Percentiles rank a stretch among this genome's conserved stretches.
Conservation (phyloP, 768 basidiomycete species). For the Cyathus striatus region DNA sequence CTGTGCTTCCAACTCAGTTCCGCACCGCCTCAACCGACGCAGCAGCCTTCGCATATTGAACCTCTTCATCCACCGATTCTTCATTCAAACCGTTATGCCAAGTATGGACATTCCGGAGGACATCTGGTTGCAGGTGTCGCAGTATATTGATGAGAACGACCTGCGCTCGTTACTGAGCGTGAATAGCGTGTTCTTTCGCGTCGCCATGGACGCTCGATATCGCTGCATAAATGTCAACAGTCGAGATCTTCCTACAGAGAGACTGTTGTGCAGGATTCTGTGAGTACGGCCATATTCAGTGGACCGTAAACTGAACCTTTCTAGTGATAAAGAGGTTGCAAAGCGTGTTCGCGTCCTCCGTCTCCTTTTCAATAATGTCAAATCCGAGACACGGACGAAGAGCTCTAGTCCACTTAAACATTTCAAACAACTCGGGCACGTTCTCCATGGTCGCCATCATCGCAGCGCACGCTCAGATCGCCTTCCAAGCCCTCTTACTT, state of each 20-base stretch:
- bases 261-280: neutral
- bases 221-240: constrained; percentile 7
- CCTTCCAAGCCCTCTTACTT: constrained; percentile 10
- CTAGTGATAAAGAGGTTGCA: constrained; percentile 16
- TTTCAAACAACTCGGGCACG: too few relatives aligned
- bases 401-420: too few relatives aligned
- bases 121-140: constrained; percentile 24
- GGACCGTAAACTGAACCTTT: neutral
- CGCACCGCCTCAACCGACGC: too few relatives aligned
- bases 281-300: neutral
- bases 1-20: too few relatives aligned
- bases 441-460: too few relatives aligned
- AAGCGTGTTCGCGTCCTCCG: constrained; percentile 15
- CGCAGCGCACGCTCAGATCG: too few relatives aligned
- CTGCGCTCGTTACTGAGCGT: constrained; percentile 19
- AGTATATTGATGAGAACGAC: constrained; percentile 20
- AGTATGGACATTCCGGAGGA: constrained; percentile 24
- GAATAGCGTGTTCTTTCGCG: constrained; percentile 25
- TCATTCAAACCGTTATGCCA: neutral
- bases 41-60: too few relatives aligned
- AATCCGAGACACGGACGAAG: too few relatives aligned
- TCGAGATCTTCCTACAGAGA: neutral
- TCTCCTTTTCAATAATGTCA: constrained; percentile 9
- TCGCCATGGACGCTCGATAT: constrained; percentile 24
- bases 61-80: too few relatives aligned